phyloP scores from a whole-genome alignment of 2,329 filamentous ascomycete species.

The Fusarium zealandicum region DNA sequence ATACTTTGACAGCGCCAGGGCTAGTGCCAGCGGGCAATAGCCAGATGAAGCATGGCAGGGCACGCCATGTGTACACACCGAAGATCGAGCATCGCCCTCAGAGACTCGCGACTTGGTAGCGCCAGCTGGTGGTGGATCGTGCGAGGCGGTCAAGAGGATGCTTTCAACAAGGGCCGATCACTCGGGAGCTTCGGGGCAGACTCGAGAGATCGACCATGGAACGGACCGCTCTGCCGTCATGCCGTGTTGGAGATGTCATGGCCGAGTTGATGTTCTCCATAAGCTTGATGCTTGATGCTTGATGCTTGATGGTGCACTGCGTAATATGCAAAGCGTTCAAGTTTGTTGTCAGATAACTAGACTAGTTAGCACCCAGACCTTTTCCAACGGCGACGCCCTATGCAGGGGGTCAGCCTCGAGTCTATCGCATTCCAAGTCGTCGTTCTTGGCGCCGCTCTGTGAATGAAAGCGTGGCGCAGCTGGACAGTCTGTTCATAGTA shows the following conservation, averaged over 20 bases:
- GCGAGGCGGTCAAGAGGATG: slow-evolving; percentile 19
- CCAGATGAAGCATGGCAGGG: slow-evolving; percentile 29
- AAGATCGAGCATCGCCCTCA: slow-evolving; percentile 14
- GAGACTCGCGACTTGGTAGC: background rate
- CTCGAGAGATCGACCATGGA: slow-evolving; percentile 13
- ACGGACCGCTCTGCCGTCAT: slow-evolving; percentile 23
- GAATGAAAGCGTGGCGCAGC: background rate
- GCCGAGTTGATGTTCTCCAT: too few relatives aligned
- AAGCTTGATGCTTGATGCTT: too few relatives aligned
- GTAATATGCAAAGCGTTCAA: background rate
- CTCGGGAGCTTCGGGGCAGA: background rate
- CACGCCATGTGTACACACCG: slow-evolving; percentile 35
- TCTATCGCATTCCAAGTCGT: background rate
- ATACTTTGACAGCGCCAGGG: slow-evolving; percentile 28
- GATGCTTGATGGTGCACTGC: too few relatives aligned
- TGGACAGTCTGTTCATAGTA: slow-evolving; percentile 3
- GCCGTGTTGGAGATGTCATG: too few relatives aligned
- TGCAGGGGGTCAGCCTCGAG: background rate
- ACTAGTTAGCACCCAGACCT: too few relatives aligned
- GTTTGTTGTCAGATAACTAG: background rate
- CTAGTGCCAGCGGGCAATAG: slow-evolving; percentile 30
- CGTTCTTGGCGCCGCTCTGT: background rate
- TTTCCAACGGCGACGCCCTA: background rate
- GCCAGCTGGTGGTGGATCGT: slow-evolving; percentile 5
- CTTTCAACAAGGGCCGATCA: slow-evolving; percentile 3